phyloP scores from a whole-genome alignment of 108 stramenopile species.

The Fragilaria crotonensis region DNA sequence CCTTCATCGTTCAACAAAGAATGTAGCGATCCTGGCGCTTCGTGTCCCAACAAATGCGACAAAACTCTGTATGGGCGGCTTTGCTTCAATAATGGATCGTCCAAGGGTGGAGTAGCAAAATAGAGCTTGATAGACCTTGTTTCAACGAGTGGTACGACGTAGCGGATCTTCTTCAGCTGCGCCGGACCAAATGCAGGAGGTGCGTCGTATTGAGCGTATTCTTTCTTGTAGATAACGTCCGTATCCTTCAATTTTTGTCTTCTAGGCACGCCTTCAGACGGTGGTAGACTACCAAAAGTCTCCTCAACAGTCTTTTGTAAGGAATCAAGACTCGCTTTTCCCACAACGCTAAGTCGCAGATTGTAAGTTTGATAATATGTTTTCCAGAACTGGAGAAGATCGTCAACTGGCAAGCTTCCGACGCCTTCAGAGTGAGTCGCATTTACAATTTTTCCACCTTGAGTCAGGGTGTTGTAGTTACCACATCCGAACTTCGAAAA shows the following conservation, averaged over 20 bases:
- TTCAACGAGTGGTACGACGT: constrained; percentile 86
- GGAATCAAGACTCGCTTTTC: constrained; percentile 74
- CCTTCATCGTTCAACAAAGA: constrained; percentile 66
- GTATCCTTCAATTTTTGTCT: constrained; percentile 21
- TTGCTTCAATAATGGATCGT: constrained; percentile 58
- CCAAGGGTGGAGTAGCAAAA: constrained; percentile 81
- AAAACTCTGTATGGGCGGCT: constrained; percentile 76
- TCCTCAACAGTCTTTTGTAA: constrained; percentile 64
- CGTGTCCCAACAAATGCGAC: constrained; percentile 94
- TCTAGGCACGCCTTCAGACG: constrained; percentile 37
- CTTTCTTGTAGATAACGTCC: constrained; percentile 47
- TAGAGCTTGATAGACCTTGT: constrained; percentile 74
- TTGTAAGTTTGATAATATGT: constrained; percentile 83
- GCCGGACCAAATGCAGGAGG: constrained; percentile 62
- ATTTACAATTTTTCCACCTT: constrained; percentile 39
- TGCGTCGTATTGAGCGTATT: constrained; percentile 53
- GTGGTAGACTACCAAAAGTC: constrained; percentile 56
- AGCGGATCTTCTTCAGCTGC: constrained; percentile 57
- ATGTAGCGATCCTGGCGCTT: constrained; percentile 89
- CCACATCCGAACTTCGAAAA: constrained; percentile 94
- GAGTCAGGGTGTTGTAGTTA: constrained; percentile 84
- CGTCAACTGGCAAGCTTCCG: constrained; percentile 27
- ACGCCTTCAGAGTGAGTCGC: constrained; percentile 25
- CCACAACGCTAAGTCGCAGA: constrained; percentile 84
- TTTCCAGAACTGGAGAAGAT: constrained; percentile 60